Percentiles rank a stretch among this genome's conserved stretches.
Conservation (phyloP, 1,284 basidiomycete species). For the Ustilago lituana region DNA sequence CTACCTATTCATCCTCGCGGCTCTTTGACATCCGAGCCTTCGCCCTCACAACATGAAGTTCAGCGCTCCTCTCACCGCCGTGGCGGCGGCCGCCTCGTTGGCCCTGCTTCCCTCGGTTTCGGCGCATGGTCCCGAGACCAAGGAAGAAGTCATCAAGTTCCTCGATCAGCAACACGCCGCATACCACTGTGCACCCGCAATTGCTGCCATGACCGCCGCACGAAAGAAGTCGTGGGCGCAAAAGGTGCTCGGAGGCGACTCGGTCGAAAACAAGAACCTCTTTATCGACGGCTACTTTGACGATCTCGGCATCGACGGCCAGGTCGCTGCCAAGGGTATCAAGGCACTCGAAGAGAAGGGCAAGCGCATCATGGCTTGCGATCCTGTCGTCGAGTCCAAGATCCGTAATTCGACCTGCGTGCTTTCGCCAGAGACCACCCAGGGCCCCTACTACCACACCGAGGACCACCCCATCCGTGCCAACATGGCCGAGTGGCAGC, state of each 20-base stretch:
- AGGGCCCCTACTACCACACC: constrained; percentile 71
- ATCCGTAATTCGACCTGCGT: constrained; percentile 68
- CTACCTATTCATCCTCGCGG: not conserved
- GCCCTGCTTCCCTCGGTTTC: constrained; percentile 33
- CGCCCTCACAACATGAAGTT: constrained; percentile 35
- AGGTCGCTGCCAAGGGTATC: constrained; percentile 37
- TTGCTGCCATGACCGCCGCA: constrained; percentile 65
- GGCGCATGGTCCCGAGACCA: constrained; percentile 63
- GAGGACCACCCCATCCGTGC: constrained; percentile 70
- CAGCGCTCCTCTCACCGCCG: constrained; percentile 29
- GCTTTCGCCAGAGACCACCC: constrained; percentile 68
- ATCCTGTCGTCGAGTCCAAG: constrained; percentile 56
- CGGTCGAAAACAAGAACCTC: constrained; percentile 64
- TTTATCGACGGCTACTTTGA: constrained; percentile 67
- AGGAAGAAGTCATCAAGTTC: constrained; percentile 62
- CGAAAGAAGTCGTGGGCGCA: constrained; percentile 63
- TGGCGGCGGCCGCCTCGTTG: constrained; percentile 33
- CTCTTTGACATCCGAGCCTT: not conserved
- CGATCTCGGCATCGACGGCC: constrained; percentile 47
- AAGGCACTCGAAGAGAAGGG: constrained; percentile 53
- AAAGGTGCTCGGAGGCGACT: constrained; percentile 57
- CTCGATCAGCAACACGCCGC: constrained; percentile 63
- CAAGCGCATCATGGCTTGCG: constrained; percentile 63
- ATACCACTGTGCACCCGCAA: constrained; percentile 68
- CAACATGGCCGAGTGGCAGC: constrained; percentile 72